Conservation (phyloP, 257 asterid species). For the Solanum chmielewskii region DNA sequence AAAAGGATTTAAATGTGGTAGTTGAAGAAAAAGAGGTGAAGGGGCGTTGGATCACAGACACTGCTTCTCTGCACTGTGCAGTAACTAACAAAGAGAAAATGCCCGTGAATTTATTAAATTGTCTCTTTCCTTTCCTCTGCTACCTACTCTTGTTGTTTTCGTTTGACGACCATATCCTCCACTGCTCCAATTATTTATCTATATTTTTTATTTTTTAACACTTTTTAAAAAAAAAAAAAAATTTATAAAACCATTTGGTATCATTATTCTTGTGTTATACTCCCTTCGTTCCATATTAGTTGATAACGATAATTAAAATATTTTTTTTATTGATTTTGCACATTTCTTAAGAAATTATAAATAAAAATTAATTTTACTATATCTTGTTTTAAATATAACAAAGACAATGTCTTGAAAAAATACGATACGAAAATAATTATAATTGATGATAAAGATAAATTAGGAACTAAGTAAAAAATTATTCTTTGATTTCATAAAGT, state of each 20-base stretch:
- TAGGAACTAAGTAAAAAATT: no score
- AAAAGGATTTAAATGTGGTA: background rate
- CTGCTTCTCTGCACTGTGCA: background rate
- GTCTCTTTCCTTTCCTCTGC: background rate
- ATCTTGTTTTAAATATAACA: no score
- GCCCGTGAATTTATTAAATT: constrained; percentile 1
- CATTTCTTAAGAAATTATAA: no score
- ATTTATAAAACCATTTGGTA: background rate
- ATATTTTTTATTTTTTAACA: no score
- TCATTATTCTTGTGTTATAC: background rate
- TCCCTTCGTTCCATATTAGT: background rate
- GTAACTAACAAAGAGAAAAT: background rate
- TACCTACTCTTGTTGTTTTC: background rate
- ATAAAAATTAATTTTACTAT: no score
- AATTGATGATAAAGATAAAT: no score
- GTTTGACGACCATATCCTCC: background rate
- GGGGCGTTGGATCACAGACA: background rate
- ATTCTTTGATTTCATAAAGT: no score
- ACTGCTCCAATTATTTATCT: background rate
- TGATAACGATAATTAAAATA: background rate
- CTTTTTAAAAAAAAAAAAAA: background rate
- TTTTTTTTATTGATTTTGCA: no score
- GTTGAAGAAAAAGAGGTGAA: background rate
- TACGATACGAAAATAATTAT: no score
- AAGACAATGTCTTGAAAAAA: no score